phyloP scores from a whole-genome alignment of 148 eudicot genomes.

The Oxyria digyna region DNA sequence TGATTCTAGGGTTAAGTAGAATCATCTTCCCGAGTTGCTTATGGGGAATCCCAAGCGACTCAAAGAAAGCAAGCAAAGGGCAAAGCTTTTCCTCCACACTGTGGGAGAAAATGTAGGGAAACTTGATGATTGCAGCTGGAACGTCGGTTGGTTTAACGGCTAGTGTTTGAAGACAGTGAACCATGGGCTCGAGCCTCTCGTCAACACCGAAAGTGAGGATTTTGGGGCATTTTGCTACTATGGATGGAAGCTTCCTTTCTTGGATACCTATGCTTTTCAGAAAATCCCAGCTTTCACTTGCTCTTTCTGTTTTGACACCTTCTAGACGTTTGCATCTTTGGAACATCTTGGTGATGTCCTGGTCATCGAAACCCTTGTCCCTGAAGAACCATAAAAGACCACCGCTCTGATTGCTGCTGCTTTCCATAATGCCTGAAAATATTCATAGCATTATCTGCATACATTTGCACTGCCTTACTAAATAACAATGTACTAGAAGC shows the following conservation, averaged over 20 bases:
- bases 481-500: neutral
- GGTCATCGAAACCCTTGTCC: conserved; percentile 85
- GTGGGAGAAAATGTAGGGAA: conserved; percentile 76
- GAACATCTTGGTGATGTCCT: conserved; percentile 61
- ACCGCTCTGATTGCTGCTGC: conserved; percentile 37
- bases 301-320: conserved; percentile 41
- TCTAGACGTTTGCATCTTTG: conserved; percentile 75
- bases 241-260: conserved; percentile 72
- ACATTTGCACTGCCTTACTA: neutral
- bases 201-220: conserved; percentile 64
- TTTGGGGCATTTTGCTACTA: conserved; percentile 75
- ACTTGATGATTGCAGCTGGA: conserved; percentile 67
- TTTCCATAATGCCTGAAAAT: conserved; percentile 51
- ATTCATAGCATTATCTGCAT: neutral
- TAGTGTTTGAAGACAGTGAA: conserved; percentile 70
- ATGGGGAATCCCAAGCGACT: conserved; percentile 70
- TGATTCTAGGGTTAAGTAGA: conserved; percentile 69
- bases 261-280: conserved; percentile 74
- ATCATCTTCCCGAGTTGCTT: conserved; percentile 86
- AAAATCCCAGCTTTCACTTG: conserved; percentile 76
- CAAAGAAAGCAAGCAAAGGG: conserved; percentile 82
- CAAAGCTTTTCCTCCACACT: conserved; percentile 86
- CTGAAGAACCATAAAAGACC: conserved; percentile 81
- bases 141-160: conserved; percentile 68
- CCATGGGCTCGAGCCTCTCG: conserved; percentile 81